Percentiles rank a stretch among this genome's conserved stretches.
Conservation (phyloP, 805 yeast genomes). For the Wickerhamomyces kurtzmanii region DNA sequence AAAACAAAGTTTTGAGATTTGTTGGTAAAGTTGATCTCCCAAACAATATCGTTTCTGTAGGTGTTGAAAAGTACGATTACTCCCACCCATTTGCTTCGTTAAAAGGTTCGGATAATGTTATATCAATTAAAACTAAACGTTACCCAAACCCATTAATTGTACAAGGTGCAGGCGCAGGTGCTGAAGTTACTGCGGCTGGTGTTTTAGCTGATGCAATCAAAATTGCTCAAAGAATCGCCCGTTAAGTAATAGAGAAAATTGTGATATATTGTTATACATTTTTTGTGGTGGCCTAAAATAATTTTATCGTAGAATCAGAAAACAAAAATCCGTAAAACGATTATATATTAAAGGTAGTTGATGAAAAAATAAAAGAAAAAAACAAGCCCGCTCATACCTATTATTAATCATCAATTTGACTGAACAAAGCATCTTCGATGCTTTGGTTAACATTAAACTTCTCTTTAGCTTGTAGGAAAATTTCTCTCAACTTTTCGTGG, state of each 20-base stretch:
- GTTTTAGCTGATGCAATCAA: constrained; percentile 90
- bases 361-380: neutral
- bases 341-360: neutral
- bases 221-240: constrained; percentile 76
- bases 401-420: constrained; percentile 4
- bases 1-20: constrained; percentile 83
- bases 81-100: constrained; percentile 95
- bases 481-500: constrained; percentile 31
- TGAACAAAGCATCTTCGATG: constrained; percentile 13
- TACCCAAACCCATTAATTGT: constrained; percentile 87
- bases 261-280: neutral
- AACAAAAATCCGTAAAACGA: no score
- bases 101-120: constrained; percentile 93
- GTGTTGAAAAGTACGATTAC: constrained; percentile 75
- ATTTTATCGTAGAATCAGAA: no score
- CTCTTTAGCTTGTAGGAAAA: constrained; percentile 52
- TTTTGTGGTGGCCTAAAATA: neutral
- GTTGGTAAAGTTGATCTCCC: constrained; percentile 85
- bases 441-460: constrained; percentile 29
- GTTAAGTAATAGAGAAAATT: neutral
- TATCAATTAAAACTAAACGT: constrained; percentile 85
- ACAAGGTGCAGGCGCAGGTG: constrained; percentile 97
- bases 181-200: constrained; percentile 74
- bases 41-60: constrained; percentile 66
- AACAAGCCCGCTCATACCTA: no score